Conservation (phyloP, 2,329 filamentous ascomycete genomes). For the Pestalotiopsis fici region DNA sequence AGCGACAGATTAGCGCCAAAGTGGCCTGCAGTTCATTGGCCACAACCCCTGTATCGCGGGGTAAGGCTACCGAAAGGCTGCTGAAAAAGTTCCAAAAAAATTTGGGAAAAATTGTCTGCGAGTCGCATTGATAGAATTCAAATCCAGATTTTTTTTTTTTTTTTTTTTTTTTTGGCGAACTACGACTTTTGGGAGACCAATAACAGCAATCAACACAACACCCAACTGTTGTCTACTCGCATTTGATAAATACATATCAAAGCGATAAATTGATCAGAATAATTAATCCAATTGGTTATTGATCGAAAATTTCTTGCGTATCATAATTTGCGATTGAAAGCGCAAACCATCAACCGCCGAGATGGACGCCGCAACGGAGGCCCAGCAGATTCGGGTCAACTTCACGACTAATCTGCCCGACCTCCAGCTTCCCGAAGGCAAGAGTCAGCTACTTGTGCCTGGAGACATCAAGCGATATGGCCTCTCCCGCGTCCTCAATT, state of each 20-base stretch:
- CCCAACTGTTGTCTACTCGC: background rate
- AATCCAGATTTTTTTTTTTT: background rate
- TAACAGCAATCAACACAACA: background rate
- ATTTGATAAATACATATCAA: background rate
- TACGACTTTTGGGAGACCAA: background rate
- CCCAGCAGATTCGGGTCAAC: constrained; percentile 63
- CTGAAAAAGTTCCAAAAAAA: background rate
- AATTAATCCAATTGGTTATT: background rate
- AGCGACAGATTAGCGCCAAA: background rate
- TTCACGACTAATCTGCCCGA: constrained; percentile 66
- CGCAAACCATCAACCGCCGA: background rate
- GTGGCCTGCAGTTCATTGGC: constrained; percentile 17
- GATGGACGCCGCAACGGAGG: constrained; percentile 28
- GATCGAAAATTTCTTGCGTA: background rate
- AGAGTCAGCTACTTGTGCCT: constrained; percentile 26
- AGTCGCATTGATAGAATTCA: background rate
- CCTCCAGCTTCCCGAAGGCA: constrained; percentile 63
- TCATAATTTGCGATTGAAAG: background rate
- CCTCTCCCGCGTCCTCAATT: constrained; percentile 70
- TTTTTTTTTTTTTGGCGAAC: background rate
- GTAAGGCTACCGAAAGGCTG: constrained; percentile 26
- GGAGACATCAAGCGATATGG: constrained; percentile 70
- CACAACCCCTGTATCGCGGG: constrained; percentile 23
- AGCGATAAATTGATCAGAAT: background rate
- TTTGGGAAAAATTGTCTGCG: constrained; percentile 9